Percentiles rank a stretch among this genome's conserved stretches.
phyloP scores from a whole-genome alignment of 2,329 filamentous ascomycete species.

The Microdochium bolleyi region DNA sequence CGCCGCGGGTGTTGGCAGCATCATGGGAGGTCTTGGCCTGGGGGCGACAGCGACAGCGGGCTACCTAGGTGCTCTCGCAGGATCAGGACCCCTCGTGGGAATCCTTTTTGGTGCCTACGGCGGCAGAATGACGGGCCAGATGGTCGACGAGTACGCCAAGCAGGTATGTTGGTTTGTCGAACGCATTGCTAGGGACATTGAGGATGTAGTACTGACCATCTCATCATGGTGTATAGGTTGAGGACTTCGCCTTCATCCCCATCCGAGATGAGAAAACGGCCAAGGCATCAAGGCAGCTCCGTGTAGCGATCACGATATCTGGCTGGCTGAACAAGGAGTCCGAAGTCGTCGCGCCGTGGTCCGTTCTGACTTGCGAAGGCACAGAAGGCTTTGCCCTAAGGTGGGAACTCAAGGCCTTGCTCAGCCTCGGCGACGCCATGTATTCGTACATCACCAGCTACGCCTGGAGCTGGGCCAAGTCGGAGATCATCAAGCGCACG shows the following conservation, averaged over 20 bases:
- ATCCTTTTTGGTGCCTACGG: constrained; percentile 85
- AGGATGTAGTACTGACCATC: background rate
- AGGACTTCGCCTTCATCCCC: constrained; percentile 83
- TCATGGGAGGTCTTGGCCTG: constrained; percentile 72
- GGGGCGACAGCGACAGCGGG: constrained; percentile 73
- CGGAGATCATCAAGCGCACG: constrained; percentile 39
- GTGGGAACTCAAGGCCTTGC: constrained; percentile 73
- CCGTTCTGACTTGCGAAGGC: constrained; percentile 55
- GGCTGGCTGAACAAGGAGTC: constrained; percentile 73
- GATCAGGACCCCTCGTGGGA: constrained; percentile 72
- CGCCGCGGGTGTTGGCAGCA: constrained; percentile 70
- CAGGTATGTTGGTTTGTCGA: background rate
- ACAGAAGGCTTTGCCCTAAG: constrained; percentile 76
- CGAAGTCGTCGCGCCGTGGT: constrained; percentile 71
- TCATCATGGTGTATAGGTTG: constrained; percentile 58
- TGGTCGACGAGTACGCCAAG: constrained; percentile 68
- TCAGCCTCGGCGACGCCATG: constrained; percentile 72
- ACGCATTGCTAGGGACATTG: background rate
- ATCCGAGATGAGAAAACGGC: constrained; percentile 48
- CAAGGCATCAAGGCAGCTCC: constrained; percentile 41
- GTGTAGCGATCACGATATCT: constrained; percentile 73
- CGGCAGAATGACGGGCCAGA: constrained; percentile 71
- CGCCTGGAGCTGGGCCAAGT: constrained; percentile 69
- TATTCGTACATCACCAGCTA: constrained; percentile 70
- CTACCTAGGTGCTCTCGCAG: constrained; percentile 72